These are phyloP conservation scores for Massospora cicadina DNA, from an alignment of 371 early-diverging fungal genomes.

Conservation along the genomic window DNA sequence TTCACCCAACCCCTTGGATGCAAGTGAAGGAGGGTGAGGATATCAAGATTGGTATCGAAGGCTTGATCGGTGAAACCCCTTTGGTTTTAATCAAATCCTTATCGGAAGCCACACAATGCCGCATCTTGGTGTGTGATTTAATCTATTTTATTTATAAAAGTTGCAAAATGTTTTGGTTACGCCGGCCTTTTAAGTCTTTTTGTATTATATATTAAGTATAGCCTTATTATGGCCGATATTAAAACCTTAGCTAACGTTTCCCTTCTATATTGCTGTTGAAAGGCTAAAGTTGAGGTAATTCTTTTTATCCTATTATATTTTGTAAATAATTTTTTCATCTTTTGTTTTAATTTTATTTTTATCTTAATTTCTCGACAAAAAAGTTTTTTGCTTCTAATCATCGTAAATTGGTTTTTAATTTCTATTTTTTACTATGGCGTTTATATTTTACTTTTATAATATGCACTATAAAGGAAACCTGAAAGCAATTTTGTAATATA, in stretches of 20 bases:
- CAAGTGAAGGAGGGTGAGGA: slow-evolving; percentile 2
- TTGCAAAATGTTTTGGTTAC: background rate
- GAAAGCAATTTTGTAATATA: no score
- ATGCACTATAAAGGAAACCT: no score
- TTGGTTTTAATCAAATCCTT: slow-evolving; percentile 68
- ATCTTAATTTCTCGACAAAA: background rate
- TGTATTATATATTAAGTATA: no score
- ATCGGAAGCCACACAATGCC: slow-evolving; percentile 77
- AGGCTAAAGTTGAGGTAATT: slow-evolving; percentile 21
- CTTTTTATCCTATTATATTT: background rate
- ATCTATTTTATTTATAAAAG: background rate
- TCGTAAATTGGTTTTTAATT: no score
- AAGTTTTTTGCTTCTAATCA: background rate
- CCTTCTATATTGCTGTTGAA: background rate
- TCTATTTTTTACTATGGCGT: no score
- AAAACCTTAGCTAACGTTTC: no score
- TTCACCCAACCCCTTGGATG: background rate
- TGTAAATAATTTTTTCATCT: background rate
- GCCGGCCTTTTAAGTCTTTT: no score
- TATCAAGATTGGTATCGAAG: slow-evolving; percentile 47
- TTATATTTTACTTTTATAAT: no score
- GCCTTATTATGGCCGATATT: background rate
- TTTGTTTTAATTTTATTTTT: background rate
- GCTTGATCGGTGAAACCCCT: slow-evolving; percentile 77
- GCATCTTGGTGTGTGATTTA: slow-evolving; percentile 37